These are phyloP conservation scores for Ophiostoma australiae DNA, from an alignment of 2,329 filamentous ascomycete species.

Conservation along the genomic window DNA sequence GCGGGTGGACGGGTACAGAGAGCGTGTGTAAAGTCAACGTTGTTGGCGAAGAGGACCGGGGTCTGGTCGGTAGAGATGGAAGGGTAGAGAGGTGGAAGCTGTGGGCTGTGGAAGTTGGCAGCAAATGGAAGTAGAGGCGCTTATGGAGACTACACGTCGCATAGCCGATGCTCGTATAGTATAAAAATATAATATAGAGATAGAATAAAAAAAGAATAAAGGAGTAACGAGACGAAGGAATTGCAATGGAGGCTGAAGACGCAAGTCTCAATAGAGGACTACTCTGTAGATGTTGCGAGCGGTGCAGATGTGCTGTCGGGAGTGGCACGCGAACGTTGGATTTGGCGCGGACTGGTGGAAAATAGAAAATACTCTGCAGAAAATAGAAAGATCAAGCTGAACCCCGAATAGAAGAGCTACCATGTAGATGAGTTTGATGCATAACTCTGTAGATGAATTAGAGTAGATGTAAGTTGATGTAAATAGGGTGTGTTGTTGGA, in stretches of 20 bases:
- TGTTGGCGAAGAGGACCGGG: background rate
- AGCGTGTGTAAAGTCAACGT: conserved; percentile 9
- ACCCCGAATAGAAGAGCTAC: no score
- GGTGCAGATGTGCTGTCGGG: background rate
- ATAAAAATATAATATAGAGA: background rate
- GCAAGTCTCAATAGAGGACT: background rate
- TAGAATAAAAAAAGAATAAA: background rate
- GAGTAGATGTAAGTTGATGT: background rate
- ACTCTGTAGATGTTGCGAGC: no score
- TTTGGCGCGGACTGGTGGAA: background rate
- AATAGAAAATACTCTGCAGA: background rate
- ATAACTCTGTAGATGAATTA: background rate
- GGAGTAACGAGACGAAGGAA: background rate
- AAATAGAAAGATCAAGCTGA: background rate
- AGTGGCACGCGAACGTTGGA: conserved; percentile 1
- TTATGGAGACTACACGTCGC: background rate
- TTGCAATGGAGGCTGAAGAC: background rate
- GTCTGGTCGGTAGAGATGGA: background rate
- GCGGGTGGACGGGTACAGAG: background rate
- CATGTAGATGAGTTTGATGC: no score
- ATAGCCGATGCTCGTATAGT: background rate
- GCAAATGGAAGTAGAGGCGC: background rate
- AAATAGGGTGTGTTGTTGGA: conserved; percentile 1
- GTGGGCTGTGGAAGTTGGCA: background rate
- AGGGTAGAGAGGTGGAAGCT: background rate